Base-by-base conservation (phyloP, 2,329 filamentous ascomycete species). In the Colletotrichum tropicale region DNA sequence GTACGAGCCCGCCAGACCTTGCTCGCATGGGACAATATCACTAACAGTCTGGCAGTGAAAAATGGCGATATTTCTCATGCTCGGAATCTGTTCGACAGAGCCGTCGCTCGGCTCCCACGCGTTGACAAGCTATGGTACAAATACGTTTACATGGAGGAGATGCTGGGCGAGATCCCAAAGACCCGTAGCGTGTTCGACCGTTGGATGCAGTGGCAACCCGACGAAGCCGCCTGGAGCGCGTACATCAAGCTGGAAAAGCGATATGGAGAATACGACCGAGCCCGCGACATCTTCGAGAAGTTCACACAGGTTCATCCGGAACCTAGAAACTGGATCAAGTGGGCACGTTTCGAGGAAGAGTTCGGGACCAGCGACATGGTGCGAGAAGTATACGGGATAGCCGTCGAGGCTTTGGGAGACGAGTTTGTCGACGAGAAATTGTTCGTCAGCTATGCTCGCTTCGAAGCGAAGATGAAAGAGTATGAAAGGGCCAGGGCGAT, bases 111-210 rank as follows among this genome's bases (percentile, higher is more conserved):
- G 71, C 88, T 98, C 52, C 97, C 97, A 7, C 90, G 97, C 73
- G 92, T 98, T 55, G 96, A 98, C 84, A 98, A 98, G 89, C 88
- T 99, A 38, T 99, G 97, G 97, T 99, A 98, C 88, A 98, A 98
- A 84, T 99, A 98, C 88, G 95, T 98, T 30, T 98, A 98, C 84
- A 98, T 98, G 94, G 96, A 98, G 87, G 97, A 99, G 89, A 98
- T 96, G 86, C 90, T 99, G 70, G 96, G 96, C 8, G 98, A 99
- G 81, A 93, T 99, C 65, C 93, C 96, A 5, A 97, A 96, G 43
- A 98, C 96, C 4, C 90, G 97, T 74, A 95, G 98, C 80, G 95
- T 98, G 0, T 99, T 98, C 83, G 97, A 99, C 86, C 91, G 97
- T 61, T 99, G 97, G 97, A 96, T 99, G 94, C 93, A 94, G 77